These are phyloP conservation scores for Castanospermum australe DNA, from an alignment of 306 rosid genomes.

Conservation along the genomic window DNA sequence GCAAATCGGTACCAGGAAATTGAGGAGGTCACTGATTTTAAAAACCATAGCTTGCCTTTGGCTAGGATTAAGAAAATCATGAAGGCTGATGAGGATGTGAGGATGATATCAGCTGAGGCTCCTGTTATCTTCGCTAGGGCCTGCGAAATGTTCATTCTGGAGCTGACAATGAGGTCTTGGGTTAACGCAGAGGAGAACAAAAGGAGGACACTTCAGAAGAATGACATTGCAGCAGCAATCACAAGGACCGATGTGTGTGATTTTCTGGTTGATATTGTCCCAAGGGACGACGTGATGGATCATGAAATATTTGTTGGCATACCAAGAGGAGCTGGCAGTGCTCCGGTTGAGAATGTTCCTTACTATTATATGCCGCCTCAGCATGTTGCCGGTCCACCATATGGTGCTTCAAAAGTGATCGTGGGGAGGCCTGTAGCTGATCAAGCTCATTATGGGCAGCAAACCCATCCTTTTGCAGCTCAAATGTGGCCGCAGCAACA, in stretches of 20 bases:
- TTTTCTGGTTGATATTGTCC: constrained; percentile 61
- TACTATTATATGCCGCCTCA: constrained; percentile 50
- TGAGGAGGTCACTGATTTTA: constrained; percentile 39
- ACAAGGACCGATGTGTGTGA: constrained; percentile 58
- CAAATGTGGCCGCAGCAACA: constrained; percentile 45
- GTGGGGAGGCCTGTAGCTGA: constrained; percentile 48
- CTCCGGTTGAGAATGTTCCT: constrained; percentile 45
- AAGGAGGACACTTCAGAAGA: constrained; percentile 54
- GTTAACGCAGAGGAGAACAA: constrained; percentile 53
- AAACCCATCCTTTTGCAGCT: constrained; percentile 25
- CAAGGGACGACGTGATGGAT: constrained; percentile 48
- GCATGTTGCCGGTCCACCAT: constrained; percentile 28
- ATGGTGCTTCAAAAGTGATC: constrained; percentile 41
- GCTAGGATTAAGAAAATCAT: constrained; percentile 69
- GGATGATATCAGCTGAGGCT: constrained; percentile 62
- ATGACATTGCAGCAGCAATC: constrained; percentile 61
- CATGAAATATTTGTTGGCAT: constrained; percentile 32
- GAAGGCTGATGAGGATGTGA: constrained; percentile 64
- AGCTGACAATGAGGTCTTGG: constrained; percentile 65
- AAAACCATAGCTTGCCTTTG: constrained; percentile 50
- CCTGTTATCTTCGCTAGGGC: constrained; percentile 67
- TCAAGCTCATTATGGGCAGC: constrained; percentile 40
- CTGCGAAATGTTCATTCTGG: constrained; percentile 68
- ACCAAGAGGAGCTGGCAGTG: constrained; percentile 36
- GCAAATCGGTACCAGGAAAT: constrained; percentile 40